phyloP scores from a whole-genome alignment of 441 rosid species.

The Croton laevigatus region DNA sequence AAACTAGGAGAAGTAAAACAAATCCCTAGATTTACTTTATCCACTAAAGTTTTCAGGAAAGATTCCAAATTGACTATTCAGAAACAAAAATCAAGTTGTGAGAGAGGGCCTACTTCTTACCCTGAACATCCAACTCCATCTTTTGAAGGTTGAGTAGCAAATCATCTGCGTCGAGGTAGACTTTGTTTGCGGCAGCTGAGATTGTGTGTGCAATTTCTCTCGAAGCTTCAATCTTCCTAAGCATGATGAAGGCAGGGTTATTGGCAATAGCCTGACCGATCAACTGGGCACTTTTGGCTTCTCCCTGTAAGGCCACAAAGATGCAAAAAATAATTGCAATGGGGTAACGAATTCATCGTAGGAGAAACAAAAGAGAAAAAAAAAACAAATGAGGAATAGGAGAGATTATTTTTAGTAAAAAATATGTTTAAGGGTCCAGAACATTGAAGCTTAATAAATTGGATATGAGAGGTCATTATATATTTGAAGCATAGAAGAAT shows the following conservation, averaged over 20 bases:
- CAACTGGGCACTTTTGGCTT: constrained; percentile 86
- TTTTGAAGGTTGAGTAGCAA: constrained; percentile 70
- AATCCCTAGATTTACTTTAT: no score
- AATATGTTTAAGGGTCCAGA: neutral
- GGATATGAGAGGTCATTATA: neutral
- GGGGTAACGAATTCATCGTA: no score
- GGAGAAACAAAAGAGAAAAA: neutral
- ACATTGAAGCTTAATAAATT: neutral
- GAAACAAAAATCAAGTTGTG: no score
- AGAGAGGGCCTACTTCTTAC: no score
- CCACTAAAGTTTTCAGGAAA: no score
- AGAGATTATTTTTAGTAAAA: neutral
- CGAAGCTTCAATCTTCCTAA: constrained; percentile 84
- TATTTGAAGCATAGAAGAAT: no score
- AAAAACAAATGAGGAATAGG: no score
- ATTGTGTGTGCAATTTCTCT: constrained; percentile 79
- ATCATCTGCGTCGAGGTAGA: constrained; percentile 60
- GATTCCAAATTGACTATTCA: no score
- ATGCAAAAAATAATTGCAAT: constrained; percentile 11
- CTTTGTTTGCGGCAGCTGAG: constrained; percentile 60
- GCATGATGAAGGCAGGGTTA: constrained; percentile 74
- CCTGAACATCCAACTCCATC: neutral
- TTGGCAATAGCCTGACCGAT: constrained; percentile 84
- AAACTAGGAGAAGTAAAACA: no score
- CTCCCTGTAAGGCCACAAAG: constrained; percentile 38